Evolutionary conservation across 2,329 filamentous ascomycete species (phyloP), one percentile per base, ranked within the genome.

Genomic region (Aureobasidium sp.): DNA sequence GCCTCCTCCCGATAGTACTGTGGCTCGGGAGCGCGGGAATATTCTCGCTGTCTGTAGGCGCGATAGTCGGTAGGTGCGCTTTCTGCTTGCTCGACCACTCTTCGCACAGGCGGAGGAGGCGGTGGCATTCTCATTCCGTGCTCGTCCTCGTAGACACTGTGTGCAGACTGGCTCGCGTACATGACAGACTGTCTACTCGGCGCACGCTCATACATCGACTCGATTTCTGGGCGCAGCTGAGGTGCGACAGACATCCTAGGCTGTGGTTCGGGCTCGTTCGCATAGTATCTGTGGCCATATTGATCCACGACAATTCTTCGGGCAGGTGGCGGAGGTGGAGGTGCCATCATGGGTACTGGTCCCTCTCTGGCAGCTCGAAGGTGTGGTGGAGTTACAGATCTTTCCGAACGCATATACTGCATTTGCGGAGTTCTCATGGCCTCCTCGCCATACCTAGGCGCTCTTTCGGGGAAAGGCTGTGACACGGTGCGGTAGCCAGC

Each of bases 231-330:
- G 15, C 53, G 52, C 10, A 69, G 69, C 39, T 80, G 76, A 44
- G 82, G 79, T 4, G 80, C 82, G 16, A 81, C 77, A 8, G 84
- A 85, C 54, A 82, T 82, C 50, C 82, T 75, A 25, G 79, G 69
- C 21, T 63, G 27, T 30, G 58, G 67, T 65, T 71, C 60, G 41
- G 77, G 72, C 6, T 81, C 74, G 47, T 79, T 78, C 32, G 61
- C 48, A 65, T 85, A 83, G 75, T 92, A 97, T 71, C 90, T 86
- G 71, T 90, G 89, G 44, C 91, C 91, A 73, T 86, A 90, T 64
- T 89, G 85, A 74, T 97, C 92, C 60, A 95, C 80, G 37, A 96
- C 81, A 65, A 96, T 67, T 16, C 87, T 64, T 87, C 85, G 36
- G 21, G 21, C 21, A 9, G 61, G 86, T 78, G 49, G 72, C 10